Percentiles rank a stretch among this genome's conserved stretches.
Conservation (phyloP, 1,284 basidiomycete genomes). For the Leccinum solheimii region DNA sequence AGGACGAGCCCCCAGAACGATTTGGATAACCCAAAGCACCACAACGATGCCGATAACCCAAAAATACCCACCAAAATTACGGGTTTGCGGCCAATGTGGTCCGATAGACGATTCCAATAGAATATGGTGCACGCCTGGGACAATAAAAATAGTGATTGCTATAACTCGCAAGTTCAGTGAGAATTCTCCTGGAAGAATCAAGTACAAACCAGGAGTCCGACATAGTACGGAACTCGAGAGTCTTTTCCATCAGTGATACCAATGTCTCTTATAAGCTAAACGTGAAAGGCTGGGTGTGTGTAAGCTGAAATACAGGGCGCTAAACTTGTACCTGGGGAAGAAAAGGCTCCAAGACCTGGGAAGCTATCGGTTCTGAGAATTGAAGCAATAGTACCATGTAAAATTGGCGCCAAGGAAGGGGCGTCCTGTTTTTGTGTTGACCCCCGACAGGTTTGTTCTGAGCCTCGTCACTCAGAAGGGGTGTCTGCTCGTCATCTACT, state of each 20-base stretch:
- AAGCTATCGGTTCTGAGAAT: slow-evolving; percentile 61
- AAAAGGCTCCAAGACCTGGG: slow-evolving; percentile 75
- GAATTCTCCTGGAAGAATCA: not conserved
- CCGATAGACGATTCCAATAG: slow-evolving; percentile 67
- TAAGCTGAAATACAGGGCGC: not conserved
- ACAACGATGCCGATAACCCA: slow-evolving; percentile 59
- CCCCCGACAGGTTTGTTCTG: not conserved
- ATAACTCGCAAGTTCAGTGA: not conserved
- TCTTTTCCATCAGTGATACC: slow-evolving; percentile 52
- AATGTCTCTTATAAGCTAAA: slow-evolving; percentile 48
- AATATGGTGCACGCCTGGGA: slow-evolving; percentile 57
- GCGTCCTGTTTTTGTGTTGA: slow-evolving; percentile 41
- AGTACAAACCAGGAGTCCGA: slow-evolving; percentile 51
- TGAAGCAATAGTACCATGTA: slow-evolving; percentile 66
- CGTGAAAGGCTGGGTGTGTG: not conserved
- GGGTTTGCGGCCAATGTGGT: slow-evolving; percentile 66
- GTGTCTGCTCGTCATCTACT: not conserved
- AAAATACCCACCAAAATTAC: slow-evolving; percentile 59
- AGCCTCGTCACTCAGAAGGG: not conserved
- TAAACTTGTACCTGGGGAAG: slow-evolving; percentile 51
- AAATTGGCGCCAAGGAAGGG: slow-evolving; percentile 69
- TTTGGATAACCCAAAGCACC: slow-evolving; percentile 62
- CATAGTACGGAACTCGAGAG: slow-evolving; percentile 52
- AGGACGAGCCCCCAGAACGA: slow-evolving; percentile 57
- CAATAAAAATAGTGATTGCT: slow-evolving; percentile 57